Evolutionary conservation across 2,329 filamentous ascomycete species (phyloP).

Genomic region (Colletotrichum sp.): DNA sequence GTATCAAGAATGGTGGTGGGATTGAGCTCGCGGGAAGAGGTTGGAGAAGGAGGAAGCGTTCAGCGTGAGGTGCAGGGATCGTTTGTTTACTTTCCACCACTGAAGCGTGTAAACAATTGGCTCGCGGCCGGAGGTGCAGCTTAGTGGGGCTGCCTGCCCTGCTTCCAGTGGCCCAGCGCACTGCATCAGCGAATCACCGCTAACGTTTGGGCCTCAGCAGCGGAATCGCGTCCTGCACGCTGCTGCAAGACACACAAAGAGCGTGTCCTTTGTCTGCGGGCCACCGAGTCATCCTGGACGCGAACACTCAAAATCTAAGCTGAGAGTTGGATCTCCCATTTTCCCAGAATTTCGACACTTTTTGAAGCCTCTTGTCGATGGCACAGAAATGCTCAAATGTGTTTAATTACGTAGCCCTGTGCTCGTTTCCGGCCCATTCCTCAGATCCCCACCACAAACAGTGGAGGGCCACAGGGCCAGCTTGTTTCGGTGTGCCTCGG

Average conservation of each 20-base stretch:
- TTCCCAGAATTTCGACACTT: not conserved
- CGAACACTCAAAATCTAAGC: not conserved
- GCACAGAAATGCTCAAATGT: not conserved
- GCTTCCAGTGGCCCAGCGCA: not conserved
- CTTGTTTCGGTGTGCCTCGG: not conserved
- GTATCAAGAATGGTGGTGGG: not conserved
- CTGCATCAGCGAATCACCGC: conserved; percentile 7
- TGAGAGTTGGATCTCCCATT: not conserved
- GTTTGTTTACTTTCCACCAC: conserved; percentile 20
- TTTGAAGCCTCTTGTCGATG: not conserved
- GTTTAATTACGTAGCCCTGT: not conserved
- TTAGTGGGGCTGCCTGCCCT: conserved; percentile 8
- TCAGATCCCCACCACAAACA: not conserved
- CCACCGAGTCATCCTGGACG: not conserved
- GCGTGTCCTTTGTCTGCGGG: not conserved
- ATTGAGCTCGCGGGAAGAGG: not conserved
- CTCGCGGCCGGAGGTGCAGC: conserved; percentile 4
- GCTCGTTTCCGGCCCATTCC: not conserved
- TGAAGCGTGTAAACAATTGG: conserved; percentile 21
- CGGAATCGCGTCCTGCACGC: conserved; percentile 4
- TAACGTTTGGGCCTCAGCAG: not conserved
- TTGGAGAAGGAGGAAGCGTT: conserved; percentile 13
- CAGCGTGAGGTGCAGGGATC: conserved; percentile 14
- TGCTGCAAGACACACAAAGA: conserved; percentile 7
- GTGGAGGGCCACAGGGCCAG: not conserved